Conservation (phyloP, 345 rosid species). For the Pugionium cornutum region DNA sequence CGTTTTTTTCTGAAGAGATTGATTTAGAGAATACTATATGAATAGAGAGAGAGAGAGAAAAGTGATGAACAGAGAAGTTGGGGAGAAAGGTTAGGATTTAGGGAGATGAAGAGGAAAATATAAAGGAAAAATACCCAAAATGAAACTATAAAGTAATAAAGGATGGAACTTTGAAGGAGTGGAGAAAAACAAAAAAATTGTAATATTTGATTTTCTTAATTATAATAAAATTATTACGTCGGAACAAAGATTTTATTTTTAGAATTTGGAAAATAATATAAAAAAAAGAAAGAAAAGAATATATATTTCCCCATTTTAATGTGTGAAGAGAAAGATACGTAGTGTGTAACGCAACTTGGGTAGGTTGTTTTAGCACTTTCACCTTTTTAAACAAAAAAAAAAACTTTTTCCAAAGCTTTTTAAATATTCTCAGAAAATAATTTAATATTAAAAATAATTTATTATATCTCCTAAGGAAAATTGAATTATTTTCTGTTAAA, state of each 20-base stretch:
- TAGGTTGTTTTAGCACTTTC: constrained; percentile 46
- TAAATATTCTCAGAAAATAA: constrained; percentile 20
- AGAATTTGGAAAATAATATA: not conserved
- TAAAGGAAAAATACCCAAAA: constrained; percentile 32
- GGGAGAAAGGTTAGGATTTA: constrained; percentile 38
- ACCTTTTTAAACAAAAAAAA: constrained; percentile 15
- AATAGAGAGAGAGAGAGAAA: constrained; percentile 9
- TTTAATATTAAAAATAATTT: constrained; percentile 1
- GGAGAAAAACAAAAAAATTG: not conserved
- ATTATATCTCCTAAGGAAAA: not conserved
- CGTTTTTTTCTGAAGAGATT: constrained; percentile 7
- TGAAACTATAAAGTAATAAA: constrained; percentile 30
- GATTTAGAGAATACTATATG: not conserved
- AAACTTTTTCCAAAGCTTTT: constrained; percentile 26
- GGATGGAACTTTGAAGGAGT: constrained; percentile 11
- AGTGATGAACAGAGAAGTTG: constrained; percentile 32
- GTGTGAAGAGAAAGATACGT: constrained; percentile 40
- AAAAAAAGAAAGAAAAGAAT: not conserved
- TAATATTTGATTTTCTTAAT: constrained; percentile 35
- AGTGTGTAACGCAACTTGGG: constrained; percentile 46
- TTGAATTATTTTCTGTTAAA: too few species aligned
- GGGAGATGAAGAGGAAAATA: constrained; percentile 37
- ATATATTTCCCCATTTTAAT: constrained; percentile 19
- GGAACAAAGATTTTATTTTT: constrained; percentile 28
- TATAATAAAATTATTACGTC: constrained; percentile 27